Conservation (phyloP, 352 stramenopile genomes). For the Plasmopara viticola region DNA sequence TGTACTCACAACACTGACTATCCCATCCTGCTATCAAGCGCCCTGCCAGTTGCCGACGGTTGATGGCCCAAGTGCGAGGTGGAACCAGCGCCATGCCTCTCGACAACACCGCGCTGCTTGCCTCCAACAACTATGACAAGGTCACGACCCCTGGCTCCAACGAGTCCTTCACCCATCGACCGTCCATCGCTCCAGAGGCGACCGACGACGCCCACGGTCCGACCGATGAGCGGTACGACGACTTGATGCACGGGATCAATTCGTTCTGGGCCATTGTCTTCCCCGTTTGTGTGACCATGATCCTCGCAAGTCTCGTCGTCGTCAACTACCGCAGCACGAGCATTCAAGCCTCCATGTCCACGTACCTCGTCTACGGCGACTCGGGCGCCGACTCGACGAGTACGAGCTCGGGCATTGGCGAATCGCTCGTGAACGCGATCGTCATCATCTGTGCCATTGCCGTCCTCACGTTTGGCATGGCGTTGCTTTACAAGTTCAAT, state of each 20-base stretch:
- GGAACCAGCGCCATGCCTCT: constrained; percentile 28
- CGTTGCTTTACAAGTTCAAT: constrained; percentile 87
- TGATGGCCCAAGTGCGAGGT: constrained; percentile 19
- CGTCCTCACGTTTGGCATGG: constrained; percentile 84
- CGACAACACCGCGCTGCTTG: constrained; percentile 30
- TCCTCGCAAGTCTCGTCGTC: constrained; percentile 70
- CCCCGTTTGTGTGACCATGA: constrained; percentile 78
- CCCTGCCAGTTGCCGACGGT: constrained; percentile 5
- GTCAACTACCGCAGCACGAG: constrained; percentile 78
- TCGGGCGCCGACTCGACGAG: constrained; percentile 26
- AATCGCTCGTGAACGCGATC: constrained; percentile 81
- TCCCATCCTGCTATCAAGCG: too few species aligned
- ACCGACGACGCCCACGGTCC: constrained; percentile 8
- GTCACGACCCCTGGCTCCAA: constrained; percentile 42
- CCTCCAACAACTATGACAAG: constrained; percentile 47
- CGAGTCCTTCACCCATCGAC: constrained; percentile 13
- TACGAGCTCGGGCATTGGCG: constrained; percentile 33
- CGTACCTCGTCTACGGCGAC: constrained; percentile 77
- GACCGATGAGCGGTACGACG: constrained; percentile 37
- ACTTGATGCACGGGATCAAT: constrained; percentile 84
- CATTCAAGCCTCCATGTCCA: constrained; percentile 75
- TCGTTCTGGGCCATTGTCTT: constrained; percentile 84
- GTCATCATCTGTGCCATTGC: constrained; percentile 86
- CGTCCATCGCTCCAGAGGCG: not conserved
- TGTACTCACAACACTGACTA: too few species aligned